Base-by-base conservation (phyloP, 1,284 basidiomycete species). In the Leccinum solheimii region DNA sequence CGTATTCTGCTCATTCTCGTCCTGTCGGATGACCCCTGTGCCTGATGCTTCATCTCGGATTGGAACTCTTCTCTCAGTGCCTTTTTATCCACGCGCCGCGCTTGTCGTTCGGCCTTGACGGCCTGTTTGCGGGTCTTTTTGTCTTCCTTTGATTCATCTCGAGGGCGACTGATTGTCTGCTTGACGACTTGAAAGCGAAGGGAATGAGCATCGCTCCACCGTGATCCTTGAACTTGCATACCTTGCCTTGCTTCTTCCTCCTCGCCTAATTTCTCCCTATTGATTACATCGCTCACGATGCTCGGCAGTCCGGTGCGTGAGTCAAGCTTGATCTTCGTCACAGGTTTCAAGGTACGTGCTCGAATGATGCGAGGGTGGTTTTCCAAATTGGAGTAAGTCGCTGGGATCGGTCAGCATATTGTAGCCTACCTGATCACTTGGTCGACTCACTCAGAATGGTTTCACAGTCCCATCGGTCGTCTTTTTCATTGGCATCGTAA, bases 301-400 rank as follows among this genome's bases (percentile, higher is more conserved):
- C 78, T 75, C 4, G 94, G 94, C 14, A 95, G 76, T 1, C 92
- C 92, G 0, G 91, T 94, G 67, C 84, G 86, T 0, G 85, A 80
- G 71, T 95, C 86, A 23, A 95, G 78, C 43, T 75, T 72, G 65
- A 95, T 94, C 72, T 85, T 89, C 0, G 86, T 79, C 0, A 83
- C 80, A 21, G 79, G 79, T 69, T 77, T 85, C 57, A 72, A 73
- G 65, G 82, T 81, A 40, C 86, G 82, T 30, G 87, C 85, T 23
- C 86, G 85, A 65, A 97, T 94, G 32, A 95, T 79, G 13, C 88
- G 86, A 0, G 95, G 95, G 72, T 97, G 95, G 71, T 98, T 98
- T 74, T 97, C 96, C 4, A 97, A 81, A 72, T 96, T 98, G 16
- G 93, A 92, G 73, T 95, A 95, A 1, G 95, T 97, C n/a, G 90